These are phyloP conservation scores for Chaetomium olivaceum DNA, from an alignment of 2,329 filamentous ascomycete species.

Conservation along the genomic window DNA sequence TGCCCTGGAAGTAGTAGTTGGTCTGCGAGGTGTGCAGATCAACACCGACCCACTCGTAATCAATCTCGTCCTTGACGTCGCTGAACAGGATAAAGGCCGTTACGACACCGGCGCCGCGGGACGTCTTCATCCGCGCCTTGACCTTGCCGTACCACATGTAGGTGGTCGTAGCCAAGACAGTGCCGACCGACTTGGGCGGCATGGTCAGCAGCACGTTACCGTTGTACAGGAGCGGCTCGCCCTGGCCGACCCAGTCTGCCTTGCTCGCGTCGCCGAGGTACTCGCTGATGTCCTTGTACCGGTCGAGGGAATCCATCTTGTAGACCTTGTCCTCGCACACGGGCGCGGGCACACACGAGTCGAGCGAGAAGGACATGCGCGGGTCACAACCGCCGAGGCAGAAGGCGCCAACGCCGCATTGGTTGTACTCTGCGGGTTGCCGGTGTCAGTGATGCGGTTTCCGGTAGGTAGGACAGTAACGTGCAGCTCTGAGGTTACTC, in stretches of 20 bases:
- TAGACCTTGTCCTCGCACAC: conserved; percentile 75
- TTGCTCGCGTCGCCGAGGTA: conserved; percentile 82
- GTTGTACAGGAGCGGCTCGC: conserved; percentile 67
- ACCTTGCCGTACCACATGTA: conserved; percentile 99
- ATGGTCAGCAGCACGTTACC: conserved; percentile 82
- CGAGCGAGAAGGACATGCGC: conserved; percentile 75
- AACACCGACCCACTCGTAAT: conserved; percentile 89
- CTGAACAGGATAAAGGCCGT: conserved; percentile 94
- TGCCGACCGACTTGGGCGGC: conserved; percentile 81
- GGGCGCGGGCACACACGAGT: conserved; percentile 82
- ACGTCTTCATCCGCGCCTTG: conserved; percentile 80
- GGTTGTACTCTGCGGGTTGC: conserved; percentile 70
- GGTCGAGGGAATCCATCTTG: conserved; percentile 70
- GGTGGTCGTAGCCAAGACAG: conserved; percentile 76
- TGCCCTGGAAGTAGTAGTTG: conserved; percentile 96
- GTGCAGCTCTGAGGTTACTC: conserved; percentile 43
- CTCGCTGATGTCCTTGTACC: conserved; percentile 69
- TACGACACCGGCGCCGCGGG: conserved; percentile 84
- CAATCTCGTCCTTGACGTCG: conserved; percentile 97
- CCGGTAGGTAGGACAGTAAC: background rate
- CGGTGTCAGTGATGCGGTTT: conserved; percentile 20
- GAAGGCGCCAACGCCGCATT: conserved; percentile 91
- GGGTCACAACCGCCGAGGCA: conserved; percentile 96
- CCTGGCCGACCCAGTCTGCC: conserved; percentile 87
- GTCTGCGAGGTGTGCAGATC: conserved; percentile 79